phyloP scores from a whole-genome alignment of 345 rosid genomes.

The Citrus sp. region DNA sequence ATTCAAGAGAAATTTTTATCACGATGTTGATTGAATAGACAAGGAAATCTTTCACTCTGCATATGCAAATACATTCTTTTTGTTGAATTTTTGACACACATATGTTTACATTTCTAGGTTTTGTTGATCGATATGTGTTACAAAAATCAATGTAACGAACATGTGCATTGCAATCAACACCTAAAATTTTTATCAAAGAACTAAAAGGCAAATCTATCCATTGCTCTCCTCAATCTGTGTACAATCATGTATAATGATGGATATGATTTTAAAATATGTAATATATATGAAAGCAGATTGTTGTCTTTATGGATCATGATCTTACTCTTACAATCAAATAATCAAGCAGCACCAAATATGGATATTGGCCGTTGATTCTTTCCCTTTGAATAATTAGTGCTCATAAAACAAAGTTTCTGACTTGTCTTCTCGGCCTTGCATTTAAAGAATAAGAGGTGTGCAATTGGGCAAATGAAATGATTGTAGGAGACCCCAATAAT shows the following conservation, averaged over 20 bases:
- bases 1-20: too few species aligned
- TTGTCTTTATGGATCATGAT: background rate
- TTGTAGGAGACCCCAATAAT: background rate
- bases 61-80: too few species aligned
- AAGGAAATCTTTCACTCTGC: too few species aligned
- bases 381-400: background rate
- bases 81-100: too few species aligned
- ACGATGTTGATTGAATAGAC: too few species aligned
- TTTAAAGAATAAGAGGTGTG: background rate
- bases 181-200: background rate
- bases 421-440: background rate
- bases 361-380: background rate
- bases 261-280: background rate
- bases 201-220: background rate
- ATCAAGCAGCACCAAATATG: background rate
- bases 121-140: too few species aligned
- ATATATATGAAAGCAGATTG: background rate
- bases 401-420: background rate
- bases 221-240: background rate
- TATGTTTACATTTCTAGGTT: too few species aligned
- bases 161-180: background rate
- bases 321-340: background rate
- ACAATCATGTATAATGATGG: conserved; percentile 1
- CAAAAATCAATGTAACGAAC: too few species aligned
- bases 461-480: background rate